A percentile compares a stretch with the other conserved stretches of the same genome.
phyloP scores from a whole-genome alignment of 225 moss, liverwort and hornwort genomes.

The Sphagnum contortum region DNA sequence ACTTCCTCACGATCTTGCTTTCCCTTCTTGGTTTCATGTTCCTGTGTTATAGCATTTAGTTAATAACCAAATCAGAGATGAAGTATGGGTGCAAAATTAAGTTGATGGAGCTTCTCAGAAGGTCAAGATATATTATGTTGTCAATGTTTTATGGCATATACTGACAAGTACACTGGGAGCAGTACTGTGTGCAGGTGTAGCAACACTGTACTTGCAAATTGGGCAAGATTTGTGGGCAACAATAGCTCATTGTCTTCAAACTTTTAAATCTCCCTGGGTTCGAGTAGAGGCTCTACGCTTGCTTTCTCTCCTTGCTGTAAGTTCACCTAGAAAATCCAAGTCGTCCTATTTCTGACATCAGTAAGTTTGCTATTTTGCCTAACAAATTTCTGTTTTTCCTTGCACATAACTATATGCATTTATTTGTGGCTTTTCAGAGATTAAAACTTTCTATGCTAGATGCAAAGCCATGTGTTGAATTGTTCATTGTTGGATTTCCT shows the following conservation, averaged over 20 bases:
- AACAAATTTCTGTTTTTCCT: too few relatives aligned
- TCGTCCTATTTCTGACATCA: background rate
- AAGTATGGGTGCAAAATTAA: too few relatives aligned
- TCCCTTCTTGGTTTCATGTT: background rate
- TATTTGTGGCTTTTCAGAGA: too few relatives aligned
- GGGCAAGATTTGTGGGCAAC: slow-evolving; percentile 49
- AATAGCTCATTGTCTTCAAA: slow-evolving; percentile 43
- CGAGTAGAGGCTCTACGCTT: slow-evolving; percentile 63
- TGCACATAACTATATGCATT: too few relatives aligned
- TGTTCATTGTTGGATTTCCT: too few relatives aligned
- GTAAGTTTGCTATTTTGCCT: too few relatives aligned
- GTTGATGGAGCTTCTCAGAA: background rate
- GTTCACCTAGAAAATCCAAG: slow-evolving; percentile 33
- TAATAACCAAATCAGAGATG: too few relatives aligned
- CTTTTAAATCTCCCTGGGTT: slow-evolving; percentile 30
- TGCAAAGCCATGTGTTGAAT: too few relatives aligned
- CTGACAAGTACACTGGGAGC: slow-evolving; percentile 19
- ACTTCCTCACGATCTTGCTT: background rate
- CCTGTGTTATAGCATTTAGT: background rate
- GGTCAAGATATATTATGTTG: background rate
- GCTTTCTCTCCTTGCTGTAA: slow-evolving; percentile 72
- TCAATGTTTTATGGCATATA: background rate
- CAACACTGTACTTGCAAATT: slow-evolving; percentile 38
- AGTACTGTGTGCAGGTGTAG: slow-evolving; percentile 72
- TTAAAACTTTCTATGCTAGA: too few relatives aligned